Evolutionary conservation across 345 rosid species (phyloP).

Genomic region (Nasturtium officinale): DNA sequence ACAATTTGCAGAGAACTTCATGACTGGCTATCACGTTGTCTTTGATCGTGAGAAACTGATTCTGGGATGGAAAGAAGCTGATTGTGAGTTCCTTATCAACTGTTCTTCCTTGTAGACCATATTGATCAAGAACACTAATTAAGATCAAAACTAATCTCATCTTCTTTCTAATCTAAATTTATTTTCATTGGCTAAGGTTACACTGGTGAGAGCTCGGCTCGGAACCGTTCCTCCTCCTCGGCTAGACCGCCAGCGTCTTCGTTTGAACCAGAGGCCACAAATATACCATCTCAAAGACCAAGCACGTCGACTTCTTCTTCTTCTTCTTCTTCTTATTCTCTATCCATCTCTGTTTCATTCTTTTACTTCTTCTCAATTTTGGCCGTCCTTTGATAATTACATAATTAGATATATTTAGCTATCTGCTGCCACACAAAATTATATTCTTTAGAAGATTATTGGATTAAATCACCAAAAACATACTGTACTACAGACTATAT

Average conservation of each 20-base stretch:
- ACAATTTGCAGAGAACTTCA: constrained; percentile 70
- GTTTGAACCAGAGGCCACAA: constrained; percentile 64
- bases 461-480: constrained; percentile 2
- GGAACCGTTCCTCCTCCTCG: constrained; percentile 44
- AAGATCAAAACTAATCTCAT: neutral
- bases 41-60: constrained; percentile 69
- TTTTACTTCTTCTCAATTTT: constrained; percentile 36
- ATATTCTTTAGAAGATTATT: constrained; percentile 34
- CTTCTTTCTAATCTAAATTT: constrained; percentile 11
- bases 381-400: constrained; percentile 23
- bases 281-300: constrained; percentile 46
- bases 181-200: constrained; percentile 30
- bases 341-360: constrained; percentile 29
- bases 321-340: constrained; percentile 30
- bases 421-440: constrained; percentile 3
- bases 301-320: constrained; percentile 32
- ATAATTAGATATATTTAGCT: neutral
- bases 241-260: constrained; percentile 61
- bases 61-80: constrained; percentile 69
- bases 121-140: neutral
- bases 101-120: neutral
- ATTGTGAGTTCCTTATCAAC: constrained; percentile 56
- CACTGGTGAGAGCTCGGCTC: constrained; percentile 39
- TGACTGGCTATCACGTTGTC: constrained; percentile 70
- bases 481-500: neutral